phyloP scores from a whole-genome alignment of 768 basidiomycete genomes.

The Lentinula guzmanii region DNA sequence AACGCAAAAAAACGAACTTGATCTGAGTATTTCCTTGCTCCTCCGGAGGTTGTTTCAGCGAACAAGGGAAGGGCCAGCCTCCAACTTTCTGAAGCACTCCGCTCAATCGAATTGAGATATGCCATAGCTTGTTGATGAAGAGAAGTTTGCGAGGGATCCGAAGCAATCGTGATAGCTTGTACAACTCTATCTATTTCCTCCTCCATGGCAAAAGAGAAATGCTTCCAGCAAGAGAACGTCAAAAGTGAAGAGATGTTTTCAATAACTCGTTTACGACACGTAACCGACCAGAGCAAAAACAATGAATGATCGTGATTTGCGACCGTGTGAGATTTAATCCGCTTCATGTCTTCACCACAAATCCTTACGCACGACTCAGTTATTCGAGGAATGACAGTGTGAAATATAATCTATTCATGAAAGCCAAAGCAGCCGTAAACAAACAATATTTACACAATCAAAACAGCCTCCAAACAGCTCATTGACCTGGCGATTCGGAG shows the following conservation, averaged over 20 bases:
- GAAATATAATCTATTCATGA: not conserved
- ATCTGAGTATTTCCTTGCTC: slow-evolving; percentile 59
- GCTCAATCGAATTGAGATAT: slow-evolving; percentile 73
- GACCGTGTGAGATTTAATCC: not conserved
- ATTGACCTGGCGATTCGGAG: not conserved
- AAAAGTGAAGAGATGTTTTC: not conserved
- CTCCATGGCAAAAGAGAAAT: slow-evolving; percentile 44
- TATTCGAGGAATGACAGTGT: not conserved
- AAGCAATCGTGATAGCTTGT: slow-evolving; percentile 85
- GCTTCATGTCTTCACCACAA: not conserved
- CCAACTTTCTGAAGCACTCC: slow-evolving; percentile 75
- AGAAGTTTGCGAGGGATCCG: slow-evolving; percentile 63
- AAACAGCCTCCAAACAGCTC: not conserved
- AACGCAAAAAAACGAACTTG: slow-evolving; percentile 79
- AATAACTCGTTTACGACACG: slow-evolving; percentile 3
- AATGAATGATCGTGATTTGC: not conserved
- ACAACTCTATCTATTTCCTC: slow-evolving; percentile 71
- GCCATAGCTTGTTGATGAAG: slow-evolving; percentile 85
- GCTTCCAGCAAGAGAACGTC: not conserved
- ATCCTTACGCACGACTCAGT: no score
- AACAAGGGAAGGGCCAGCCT: slow-evolving; percentile 73
- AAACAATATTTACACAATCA: not conserved
- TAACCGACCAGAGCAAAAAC: not conserved
- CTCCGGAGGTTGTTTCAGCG: slow-evolving; percentile 52
- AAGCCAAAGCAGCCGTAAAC: not conserved